Evolutionary conservation across 768 basidiomycete genomes (phyloP), one percentile per base, ranked within the genome.

Genomic region (Russula dissimulans): DNA sequence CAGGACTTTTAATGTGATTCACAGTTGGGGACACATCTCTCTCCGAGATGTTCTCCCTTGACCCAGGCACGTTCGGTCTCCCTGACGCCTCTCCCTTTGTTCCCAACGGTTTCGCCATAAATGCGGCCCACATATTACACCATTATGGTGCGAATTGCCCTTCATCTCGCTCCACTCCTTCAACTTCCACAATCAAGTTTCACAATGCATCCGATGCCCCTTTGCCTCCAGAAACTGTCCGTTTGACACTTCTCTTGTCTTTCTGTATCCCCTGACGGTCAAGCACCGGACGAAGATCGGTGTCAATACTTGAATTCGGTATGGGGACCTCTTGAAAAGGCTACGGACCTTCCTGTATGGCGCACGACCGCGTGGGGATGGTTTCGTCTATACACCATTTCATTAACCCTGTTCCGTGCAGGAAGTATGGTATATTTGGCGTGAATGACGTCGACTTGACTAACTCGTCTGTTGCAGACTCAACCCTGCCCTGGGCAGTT

Each of bases 1-100:
- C 38, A 61, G 60, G 17, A 58, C 31, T n/a, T 83, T 83, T 66
- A 71, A 81, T 55, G 71, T 81, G 17, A 61, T 79, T 39, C 71
- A 73, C 53, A 69, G 77, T 54, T 76, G 76, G 71, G 82, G 79
- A n/a, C n/a, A n/a, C n/a, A 29, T 79, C 77, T 64, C 75, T 81
- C 39, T 71, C 76, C 5, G 81, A 81, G 1, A 79, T 76, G 76
- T 76, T 75, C 63, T 82, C 81, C 11, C 74, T 81, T 22, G 69
- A 75, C 2, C 75, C 78, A 5, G 67, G 59, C 60, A 61, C 60
- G 1, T 79, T 79, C 65, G 81, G 81, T n/a, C 71, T 83, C 17
- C 76, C 74, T 8, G 67, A 76, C 29, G 69, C 81, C 9, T 77
- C 78, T 12, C 74, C 79, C 0, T 43, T 72, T 14, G 72, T 81